phyloP scores from a whole-genome alignment of 768 basidiomycete species.

The Rhodotorula paludigena region DNA sequence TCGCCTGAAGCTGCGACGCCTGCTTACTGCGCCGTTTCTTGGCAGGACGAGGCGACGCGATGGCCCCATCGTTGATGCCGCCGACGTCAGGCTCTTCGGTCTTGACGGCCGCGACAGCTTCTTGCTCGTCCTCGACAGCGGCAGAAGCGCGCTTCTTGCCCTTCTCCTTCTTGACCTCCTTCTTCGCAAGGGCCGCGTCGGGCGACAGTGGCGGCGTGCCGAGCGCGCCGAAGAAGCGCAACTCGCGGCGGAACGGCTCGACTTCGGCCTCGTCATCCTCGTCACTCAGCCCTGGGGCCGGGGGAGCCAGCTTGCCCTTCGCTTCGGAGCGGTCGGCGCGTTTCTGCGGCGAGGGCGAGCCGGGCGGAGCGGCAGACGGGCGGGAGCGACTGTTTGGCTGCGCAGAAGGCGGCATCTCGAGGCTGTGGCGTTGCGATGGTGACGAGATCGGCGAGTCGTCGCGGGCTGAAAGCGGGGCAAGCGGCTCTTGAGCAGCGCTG shows the following conservation, averaged over 20 bases:
- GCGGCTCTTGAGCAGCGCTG: too few species aligned
- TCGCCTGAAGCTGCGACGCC: too few species aligned
- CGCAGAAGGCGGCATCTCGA: constrained; percentile 25
- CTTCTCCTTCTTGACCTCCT: background rate
- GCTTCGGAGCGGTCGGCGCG: too few species aligned
- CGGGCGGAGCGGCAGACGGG: background rate
- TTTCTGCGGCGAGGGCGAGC: too few species aligned
- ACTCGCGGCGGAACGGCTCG: background rate
- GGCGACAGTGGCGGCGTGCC: constrained; percentile 2
- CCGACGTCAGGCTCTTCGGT: background rate
- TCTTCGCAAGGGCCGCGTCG: background rate
- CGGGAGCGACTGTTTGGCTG: background rate
- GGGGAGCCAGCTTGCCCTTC: too few species aligned
- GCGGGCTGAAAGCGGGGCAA: background rate
- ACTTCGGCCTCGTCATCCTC: background rate
- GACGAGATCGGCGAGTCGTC: background rate
- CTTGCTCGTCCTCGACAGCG: background rate
- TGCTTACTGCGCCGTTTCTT: too few species aligned
- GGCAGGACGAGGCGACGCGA: too few species aligned
- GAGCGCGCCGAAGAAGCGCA: constrained; percentile 3
- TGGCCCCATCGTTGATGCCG: background rate
- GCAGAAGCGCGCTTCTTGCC: background rate
- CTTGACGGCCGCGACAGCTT: background rate
- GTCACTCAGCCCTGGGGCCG: background rate
- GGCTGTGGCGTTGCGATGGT: background rate